These are phyloP conservation scores for Coniochaeta sp. DNA, from an alignment of 2,329 filamentous ascomycete species.

Conservation along the genomic window DNA sequence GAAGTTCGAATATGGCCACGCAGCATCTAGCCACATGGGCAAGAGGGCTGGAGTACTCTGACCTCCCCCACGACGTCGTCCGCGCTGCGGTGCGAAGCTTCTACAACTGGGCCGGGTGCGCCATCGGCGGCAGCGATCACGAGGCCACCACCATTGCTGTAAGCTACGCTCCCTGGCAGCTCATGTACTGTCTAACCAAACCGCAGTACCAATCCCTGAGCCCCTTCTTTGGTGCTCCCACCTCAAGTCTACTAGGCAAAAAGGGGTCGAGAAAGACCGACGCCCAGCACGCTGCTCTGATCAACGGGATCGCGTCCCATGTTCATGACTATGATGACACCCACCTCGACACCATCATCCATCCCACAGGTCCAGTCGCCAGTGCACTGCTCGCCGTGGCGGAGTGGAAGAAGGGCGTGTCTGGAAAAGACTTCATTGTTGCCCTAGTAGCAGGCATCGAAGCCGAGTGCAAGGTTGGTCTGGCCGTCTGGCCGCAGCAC, in stretches of 20 bases:
- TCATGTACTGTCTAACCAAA: background rate
- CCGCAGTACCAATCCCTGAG: slow-evolving; percentile 5
- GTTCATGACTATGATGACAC: slow-evolving; percentile 52
- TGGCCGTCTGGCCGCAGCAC: slow-evolving; percentile 44
- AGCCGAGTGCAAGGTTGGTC: slow-evolving; percentile 42
- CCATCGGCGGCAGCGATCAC: slow-evolving; percentile 41
- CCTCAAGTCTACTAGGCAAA: slow-evolving; percentile 23
- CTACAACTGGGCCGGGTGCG: slow-evolving; percentile 48
- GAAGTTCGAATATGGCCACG: slow-evolving; percentile 32
- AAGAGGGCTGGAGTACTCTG: slow-evolving; percentile 28
- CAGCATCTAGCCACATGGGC: slow-evolving; percentile 39
- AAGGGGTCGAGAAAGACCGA: slow-evolving; percentile 17
- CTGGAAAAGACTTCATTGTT: slow-evolving; percentile 39
- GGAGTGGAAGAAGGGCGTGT: slow-evolving; percentile 29
- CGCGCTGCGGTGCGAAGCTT: slow-evolving; percentile 37
- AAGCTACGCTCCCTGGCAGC: slow-evolving; percentile 12
- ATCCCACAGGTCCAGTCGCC: slow-evolving; percentile 43
- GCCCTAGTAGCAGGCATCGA: slow-evolving; percentile 45
- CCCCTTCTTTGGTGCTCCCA: slow-evolving; percentile 21
- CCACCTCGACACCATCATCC: slow-evolving; percentile 47
- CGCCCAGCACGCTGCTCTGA: slow-evolving; percentile 31
- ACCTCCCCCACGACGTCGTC: slow-evolving; percentile 31
- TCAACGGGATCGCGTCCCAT: slow-evolving; percentile 49
- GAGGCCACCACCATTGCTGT: slow-evolving; percentile 29
- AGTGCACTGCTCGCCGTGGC: slow-evolving; percentile 40